Base-by-base conservation (phyloP, 306 rosid genomes). In the Adenanthera pavonina region DNA sequence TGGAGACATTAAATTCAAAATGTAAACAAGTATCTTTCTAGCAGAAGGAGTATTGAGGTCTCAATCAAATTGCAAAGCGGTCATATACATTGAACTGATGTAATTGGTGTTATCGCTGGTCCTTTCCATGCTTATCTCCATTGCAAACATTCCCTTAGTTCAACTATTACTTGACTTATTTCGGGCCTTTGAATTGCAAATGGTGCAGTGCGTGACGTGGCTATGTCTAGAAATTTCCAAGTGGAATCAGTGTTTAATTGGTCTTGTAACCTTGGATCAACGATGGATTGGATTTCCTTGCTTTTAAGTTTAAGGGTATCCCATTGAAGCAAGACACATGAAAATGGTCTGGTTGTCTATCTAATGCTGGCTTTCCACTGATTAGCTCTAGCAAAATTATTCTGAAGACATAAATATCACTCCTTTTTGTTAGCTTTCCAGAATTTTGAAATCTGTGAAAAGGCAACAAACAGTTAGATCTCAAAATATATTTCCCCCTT, bases 361-460 rank as follows among this genome's bases (percentile, higher is more conserved):
- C 6, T 66, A 83, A 2, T 59, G 85, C 85, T 7, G 72, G 36
- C 4, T 14, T 49, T 0, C 87, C 83, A 2, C 83, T 83, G 41
- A 86, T 77, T 30, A 86, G 47, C 85, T 77, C 87, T 10, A 86
- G 70, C 33, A 86, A 73, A 76, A 86, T 73, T 57, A 86, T 83
- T 7, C 86, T 86, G 17, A 82, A 83, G 34, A 86, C 80, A 25
- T 80, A 10, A 5, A 86, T 8, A 57, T 86, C 85, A 78, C 82
- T 86, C 16, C 43, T 69, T 25, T 68, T 84, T 7, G 13, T 79
- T 6, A 10, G 25, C 53, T 75, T 68, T 69, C 87, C 84, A 14
- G 38, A 16, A 33, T 46, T 47, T 10, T 75, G 84, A n/a, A 34
- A 69, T 40, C 81, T 80, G 19, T 75, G 8, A 11, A 47, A 8